These are phyloP conservation scores for Nicotiana tomentosiformis DNA, from an alignment of 257 asterid species.

Conservation along the genomic window DNA sequence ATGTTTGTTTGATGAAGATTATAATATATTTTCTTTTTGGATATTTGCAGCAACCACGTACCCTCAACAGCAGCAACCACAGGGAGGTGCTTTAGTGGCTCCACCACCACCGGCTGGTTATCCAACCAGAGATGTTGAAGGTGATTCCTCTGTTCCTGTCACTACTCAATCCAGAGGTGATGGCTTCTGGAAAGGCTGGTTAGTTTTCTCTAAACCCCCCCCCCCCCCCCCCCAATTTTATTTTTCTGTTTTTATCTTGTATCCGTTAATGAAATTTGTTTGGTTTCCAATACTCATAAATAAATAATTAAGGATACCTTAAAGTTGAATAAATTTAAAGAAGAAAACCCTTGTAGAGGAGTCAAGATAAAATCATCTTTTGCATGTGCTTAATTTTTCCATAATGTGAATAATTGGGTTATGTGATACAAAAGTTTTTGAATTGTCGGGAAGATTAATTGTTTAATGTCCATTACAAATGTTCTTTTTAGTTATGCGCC, in stretches of 20 bases:
- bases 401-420: neutral
- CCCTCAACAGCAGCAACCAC: neutral
- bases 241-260: too few species aligned
- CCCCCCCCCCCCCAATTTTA: too few species aligned
- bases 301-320: neutral
- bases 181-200: conserved; percentile 46
- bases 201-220: neutral
- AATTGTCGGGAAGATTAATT: too few species aligned
- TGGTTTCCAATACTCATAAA: neutral
- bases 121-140: conserved; percentile 19
- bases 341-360: too few species aligned
- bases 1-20: neutral
- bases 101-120: conserved; percentile 39
- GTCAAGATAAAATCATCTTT: neutral
- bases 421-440: too few species aligned
- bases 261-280: neutral
- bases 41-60: conserved; percentile 3
- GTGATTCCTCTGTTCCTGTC: neutral
- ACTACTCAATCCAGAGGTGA: conserved; percentile 34
- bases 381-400: neutral
- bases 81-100: neutral
- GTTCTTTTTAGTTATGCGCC: too few species aligned
- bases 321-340: neutral
- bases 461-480: too few species aligned
- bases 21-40: neutral